These are phyloP conservation scores for Naganishia sp. DNA, from an alignment of 1,284 basidiomycete species.

Conservation along the genomic window DNA sequence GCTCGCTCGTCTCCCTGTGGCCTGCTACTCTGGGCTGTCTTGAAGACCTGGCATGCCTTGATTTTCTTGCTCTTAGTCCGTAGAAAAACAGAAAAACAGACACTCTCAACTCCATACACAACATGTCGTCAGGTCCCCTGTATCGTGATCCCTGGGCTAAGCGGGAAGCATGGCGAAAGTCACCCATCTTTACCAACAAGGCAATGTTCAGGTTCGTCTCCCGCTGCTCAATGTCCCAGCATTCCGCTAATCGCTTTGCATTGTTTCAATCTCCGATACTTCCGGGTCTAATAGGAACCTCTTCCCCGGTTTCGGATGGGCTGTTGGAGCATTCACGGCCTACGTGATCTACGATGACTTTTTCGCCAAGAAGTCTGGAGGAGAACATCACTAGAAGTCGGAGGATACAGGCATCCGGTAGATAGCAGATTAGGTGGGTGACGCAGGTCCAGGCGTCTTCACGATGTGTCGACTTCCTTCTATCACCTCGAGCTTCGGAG, in stretches of 20 bases:
- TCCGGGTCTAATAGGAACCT: slow-evolving; percentile 59
- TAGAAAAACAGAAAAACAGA: neutral
- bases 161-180: slow-evolving; percentile 88
- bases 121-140: slow-evolving; percentile 45
- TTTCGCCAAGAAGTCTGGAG: slow-evolving; percentile 43
- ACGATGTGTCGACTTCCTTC: neutral
- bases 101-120: neutral
- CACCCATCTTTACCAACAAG: slow-evolving; percentile 78
- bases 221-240: neutral
- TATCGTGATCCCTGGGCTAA: slow-evolving; percentile 94
- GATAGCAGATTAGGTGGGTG: neutral
- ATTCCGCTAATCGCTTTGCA: neutral
- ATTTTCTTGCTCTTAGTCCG: too few relatives aligned
- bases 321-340: slow-evolving; percentile 81
- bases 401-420: neutral
- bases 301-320: slow-evolving; percentile 91
- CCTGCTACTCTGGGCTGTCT: too few relatives aligned
- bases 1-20: too few relatives aligned
- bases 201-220: slow-evolving; percentile 65
- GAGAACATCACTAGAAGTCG: slow-evolving; percentile 32
- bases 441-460: neutral
- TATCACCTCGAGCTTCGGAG: neutral
- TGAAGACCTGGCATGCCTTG: too few relatives aligned
- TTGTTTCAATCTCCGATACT: too few relatives aligned
- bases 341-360: slow-evolving; percentile 81